These are phyloP conservation scores for Mortierella sp. DNA, from an alignment of 371 early-diverging fungal species.

Conservation along the genomic window DNA sequence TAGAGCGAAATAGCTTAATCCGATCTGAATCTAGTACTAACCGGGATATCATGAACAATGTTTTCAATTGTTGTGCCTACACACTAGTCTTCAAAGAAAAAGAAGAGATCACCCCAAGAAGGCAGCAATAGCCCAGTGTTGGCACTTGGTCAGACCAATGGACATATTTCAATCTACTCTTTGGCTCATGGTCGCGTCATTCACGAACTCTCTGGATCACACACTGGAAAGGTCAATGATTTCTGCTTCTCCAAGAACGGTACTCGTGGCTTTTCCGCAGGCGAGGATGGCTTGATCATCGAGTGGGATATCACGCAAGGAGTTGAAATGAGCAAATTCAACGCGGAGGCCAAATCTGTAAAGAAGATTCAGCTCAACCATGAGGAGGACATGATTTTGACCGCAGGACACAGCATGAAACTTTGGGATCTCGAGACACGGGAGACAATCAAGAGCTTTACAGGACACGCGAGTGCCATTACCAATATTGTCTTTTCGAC, in stretches of 20 bases:
- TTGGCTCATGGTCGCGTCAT: slow-evolving; percentile 72
- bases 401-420: slow-evolving; percentile 77
- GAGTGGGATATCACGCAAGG: slow-evolving; percentile 81
- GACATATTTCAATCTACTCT: slow-evolving; percentile 74
- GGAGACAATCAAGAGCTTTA: slow-evolving; percentile 70
- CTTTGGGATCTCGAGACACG: slow-evolving; percentile 72
- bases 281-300: slow-evolving; percentile 75
- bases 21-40: slow-evolving; percentile 13
- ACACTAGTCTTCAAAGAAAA: slow-evolving; percentile 61
- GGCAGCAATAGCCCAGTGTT: slow-evolving; percentile 62
- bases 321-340: slow-evolving; percentile 70
- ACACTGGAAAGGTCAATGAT: slow-evolving; percentile 77
- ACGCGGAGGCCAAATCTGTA: slow-evolving; percentile 69
- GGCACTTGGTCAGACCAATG: slow-evolving; percentile 75
- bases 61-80: slow-evolving; percentile 1
- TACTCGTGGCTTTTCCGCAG: slow-evolving; percentile 73
- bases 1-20: neutral
- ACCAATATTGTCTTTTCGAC: slow-evolving; percentile 69
- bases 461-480: slow-evolving; percentile 81
- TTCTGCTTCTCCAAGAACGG: slow-evolving; percentile 74
- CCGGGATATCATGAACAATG: neutral
- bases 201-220: slow-evolving; percentile 66
- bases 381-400: slow-evolving; percentile 68
- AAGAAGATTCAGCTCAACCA: slow-evolving; percentile 70
- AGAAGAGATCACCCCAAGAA: slow-evolving; percentile 57